Evolutionary conservation across 148 eudicot genomes (phyloP).

Genomic region (Selenicereus undatus): DNA sequence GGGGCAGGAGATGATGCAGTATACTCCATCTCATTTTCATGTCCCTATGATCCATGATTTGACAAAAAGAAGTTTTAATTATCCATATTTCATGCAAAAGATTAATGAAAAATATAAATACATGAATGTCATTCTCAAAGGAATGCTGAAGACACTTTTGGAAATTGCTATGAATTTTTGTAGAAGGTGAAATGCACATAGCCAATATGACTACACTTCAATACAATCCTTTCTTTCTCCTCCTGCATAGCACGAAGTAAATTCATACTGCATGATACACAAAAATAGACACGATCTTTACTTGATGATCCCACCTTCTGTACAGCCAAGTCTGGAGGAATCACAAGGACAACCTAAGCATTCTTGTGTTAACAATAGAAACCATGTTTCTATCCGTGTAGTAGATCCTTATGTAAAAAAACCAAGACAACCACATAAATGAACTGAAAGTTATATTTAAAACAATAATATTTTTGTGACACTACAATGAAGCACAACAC

Average conservation of each 20-base stretch:
- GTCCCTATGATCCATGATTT: constrained; percentile 38
- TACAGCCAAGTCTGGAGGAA: not conserved
- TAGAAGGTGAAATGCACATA: not conserved
- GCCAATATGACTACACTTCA: not conserved
- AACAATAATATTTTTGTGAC: too few relatives aligned
- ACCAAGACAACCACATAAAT: too few relatives aligned
- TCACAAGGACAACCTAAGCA: not conserved
- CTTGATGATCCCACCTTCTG: not conserved
- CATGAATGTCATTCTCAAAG: not conserved
- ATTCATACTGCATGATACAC: not conserved
- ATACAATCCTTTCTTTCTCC: not conserved
- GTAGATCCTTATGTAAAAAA: too few relatives aligned
- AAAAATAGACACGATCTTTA: not conserved
- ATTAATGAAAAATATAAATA: not conserved
- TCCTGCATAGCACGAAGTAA: not conserved
- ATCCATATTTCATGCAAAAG: not conserved
- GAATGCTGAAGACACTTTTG: not conserved
- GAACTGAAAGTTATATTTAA: too few relatives aligned
- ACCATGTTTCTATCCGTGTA: not conserved
- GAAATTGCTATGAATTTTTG: not conserved
- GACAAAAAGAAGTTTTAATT: not conserved
- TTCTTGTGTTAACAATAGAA: not conserved
- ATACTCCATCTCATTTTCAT: constrained; percentile 76
- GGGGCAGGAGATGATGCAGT: constrained; percentile 63
- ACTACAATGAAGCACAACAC: too few relatives aligned